Evolutionary conservation across 2,329 filamentous ascomycete species (phyloP).

Genomic region (Trichophyton equinum): DNA sequence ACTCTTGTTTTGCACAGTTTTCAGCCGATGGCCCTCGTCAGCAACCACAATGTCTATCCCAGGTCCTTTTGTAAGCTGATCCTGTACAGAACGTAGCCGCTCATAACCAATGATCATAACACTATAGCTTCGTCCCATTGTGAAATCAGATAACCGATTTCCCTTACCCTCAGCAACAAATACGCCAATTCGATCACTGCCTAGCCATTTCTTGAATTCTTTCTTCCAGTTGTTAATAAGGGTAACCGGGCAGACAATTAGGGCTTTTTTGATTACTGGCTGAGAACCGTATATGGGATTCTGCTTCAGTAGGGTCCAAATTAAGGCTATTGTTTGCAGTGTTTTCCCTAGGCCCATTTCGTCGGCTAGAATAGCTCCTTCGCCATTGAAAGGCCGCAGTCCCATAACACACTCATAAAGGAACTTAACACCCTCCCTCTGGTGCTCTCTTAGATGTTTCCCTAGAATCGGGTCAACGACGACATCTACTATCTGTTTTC

Average conservation of each 20-base stretch:
- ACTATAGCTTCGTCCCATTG: conserved; percentile 53
- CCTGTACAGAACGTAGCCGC: conserved; percentile 52
- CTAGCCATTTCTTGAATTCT: conserved; percentile 63
- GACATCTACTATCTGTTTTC: conserved; percentile 57
- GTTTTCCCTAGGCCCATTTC: conserved; percentile 69
- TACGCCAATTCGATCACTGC: conserved; percentile 56
- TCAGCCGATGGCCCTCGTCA: conserved; percentile 57
- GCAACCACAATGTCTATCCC: conserved; percentile 58
- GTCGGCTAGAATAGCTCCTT: conserved; percentile 59
- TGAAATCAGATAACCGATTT: conserved; percentile 54
- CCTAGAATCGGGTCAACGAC: conserved; percentile 56
- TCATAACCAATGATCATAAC: conserved; percentile 66
- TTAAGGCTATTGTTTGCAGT: conserved; percentile 55
- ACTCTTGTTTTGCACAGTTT: conserved; percentile 57
- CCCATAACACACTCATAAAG: conserved; percentile 68
- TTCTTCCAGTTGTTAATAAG: conserved; percentile 61
- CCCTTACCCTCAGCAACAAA: conserved; percentile 51
- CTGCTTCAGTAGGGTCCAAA: conserved; percentile 63
- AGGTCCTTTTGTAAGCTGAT: conserved; percentile 49
- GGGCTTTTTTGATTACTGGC: conserved; percentile 55
- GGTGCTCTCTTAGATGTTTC: conserved; percentile 53
- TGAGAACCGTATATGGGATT: conserved; percentile 49
- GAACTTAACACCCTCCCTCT: conserved; percentile 57
- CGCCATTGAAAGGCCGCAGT: conserved; percentile 51
- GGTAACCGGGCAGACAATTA: conserved; percentile 62